phyloP scores from a whole-genome alignment of 306 rosid species.

The Cyclanthera cordifolia region DNA sequence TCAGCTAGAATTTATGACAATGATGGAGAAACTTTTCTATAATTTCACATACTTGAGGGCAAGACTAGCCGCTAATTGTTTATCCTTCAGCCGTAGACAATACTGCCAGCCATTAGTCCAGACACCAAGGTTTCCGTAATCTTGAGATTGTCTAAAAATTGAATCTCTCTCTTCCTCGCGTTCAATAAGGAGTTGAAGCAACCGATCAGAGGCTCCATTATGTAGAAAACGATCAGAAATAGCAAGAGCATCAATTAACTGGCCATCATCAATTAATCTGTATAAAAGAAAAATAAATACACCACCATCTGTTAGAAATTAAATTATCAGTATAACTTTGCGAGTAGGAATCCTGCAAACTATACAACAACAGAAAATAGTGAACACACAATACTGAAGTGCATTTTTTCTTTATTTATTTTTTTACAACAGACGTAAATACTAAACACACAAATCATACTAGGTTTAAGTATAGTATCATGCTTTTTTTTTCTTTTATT shows the following conservation, averaged over 20 bases:
- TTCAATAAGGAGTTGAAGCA: conserved; percentile 82
- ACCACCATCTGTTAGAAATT: not conserved
- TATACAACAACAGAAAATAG: too few relatives aligned
- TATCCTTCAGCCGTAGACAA: conserved; percentile 89
- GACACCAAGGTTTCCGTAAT: conserved; percentile 40
- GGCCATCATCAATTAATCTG: conserved; percentile 81
- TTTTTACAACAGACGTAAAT: too few relatives aligned
- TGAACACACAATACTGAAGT: too few relatives aligned
- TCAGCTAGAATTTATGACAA: conserved; percentile 15
- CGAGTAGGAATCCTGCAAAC: too few relatives aligned
- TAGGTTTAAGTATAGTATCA: too few relatives aligned
- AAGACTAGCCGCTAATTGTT: conserved; percentile 81
- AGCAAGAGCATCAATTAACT: conserved; percentile 93
- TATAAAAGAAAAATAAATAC: not conserved
- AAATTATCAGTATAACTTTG: not conserved
- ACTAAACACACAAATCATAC: too few relatives aligned
- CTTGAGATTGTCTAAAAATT: conserved; percentile 41
- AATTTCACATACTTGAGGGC: conserved; percentile 56
- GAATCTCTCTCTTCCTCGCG: conserved; percentile 49
- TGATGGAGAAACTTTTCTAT: conserved; percentile 16
- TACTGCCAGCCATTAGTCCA: conserved; percentile 96
- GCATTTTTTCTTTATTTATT: too few relatives aligned
- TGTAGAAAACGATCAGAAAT: conserved; percentile 95
- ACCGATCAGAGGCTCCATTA: conserved; percentile 79
- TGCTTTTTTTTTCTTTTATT: too few relatives aligned